A percentile compares a stretch with the other conserved stretches of the same genome.
phyloP scores from a whole-genome alignment of 2,329 filamentous ascomycete species.

The Verticillium nubilum region DNA sequence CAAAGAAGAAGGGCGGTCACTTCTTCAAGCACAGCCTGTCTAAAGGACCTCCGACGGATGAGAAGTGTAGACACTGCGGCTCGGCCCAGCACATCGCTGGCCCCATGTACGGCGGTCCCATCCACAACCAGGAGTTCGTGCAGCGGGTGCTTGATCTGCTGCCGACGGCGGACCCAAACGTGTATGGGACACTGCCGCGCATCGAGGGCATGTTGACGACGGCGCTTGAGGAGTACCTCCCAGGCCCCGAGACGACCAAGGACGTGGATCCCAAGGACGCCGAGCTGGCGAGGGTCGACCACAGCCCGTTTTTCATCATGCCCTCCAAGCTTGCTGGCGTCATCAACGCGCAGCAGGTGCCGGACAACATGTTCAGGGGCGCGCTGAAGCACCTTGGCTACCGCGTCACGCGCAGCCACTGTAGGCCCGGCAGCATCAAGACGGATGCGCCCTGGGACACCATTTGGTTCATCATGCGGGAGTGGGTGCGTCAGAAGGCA shows the following conservation, averaged over 20 bases:
- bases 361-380: conserved; percentile 74
- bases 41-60: conserved; percentile 61
- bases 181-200: conserved; percentile 74
- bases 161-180: conserved; percentile 57
- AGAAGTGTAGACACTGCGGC: conserved; percentile 76
- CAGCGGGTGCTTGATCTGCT: conserved; percentile 70
- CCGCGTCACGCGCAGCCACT: conserved; percentile 77
- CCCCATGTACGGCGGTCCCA: conserved; percentile 88
- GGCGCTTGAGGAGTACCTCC: conserved; percentile 68
- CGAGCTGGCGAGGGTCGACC: conserved; percentile 62
- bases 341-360: conserved; percentile 72
- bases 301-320: conserved; percentile 81
- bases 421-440: conserved; percentile 83
- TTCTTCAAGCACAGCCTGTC: conserved; percentile 77
- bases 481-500: conserved; percentile 78
- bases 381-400: conserved; percentile 80
- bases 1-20: conserved; percentile 61
- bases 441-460: conserved; percentile 88
- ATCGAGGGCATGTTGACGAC: conserved; percentile 90
- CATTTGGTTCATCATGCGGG: conserved; percentile 89
- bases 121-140: conserved; percentile 83
- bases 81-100: conserved; percentile 82
- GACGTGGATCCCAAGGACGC: conserved; percentile 32
- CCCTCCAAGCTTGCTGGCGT: conserved; percentile 69
- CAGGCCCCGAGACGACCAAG: conserved; percentile 27